phyloP scores from a whole-genome alignment of 2,329 filamentous ascomycete genomes.

The Leptodontidium sp. region DNA sequence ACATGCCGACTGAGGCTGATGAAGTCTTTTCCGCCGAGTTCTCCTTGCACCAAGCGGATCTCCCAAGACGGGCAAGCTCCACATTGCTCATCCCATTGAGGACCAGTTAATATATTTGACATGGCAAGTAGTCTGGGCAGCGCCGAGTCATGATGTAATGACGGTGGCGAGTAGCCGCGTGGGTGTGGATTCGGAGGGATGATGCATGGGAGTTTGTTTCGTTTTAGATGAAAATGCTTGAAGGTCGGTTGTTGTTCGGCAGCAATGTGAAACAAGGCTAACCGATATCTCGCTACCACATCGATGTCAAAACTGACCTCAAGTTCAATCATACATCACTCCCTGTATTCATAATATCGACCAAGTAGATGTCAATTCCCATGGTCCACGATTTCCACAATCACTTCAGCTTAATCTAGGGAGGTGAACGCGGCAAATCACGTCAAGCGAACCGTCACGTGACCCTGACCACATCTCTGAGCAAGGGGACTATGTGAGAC shows the following conservation, averaged over 20 bases:
- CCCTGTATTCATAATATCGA: too few relatives aligned
- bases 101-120: slow-evolving; percentile 18
- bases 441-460: too few relatives aligned
- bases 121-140: background rate
- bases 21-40: background rate
- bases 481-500: too few relatives aligned
- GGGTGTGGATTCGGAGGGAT: background rate
- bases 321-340: too few relatives aligned
- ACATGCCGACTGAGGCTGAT: background rate
- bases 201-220: slow-evolving; percentile 17
- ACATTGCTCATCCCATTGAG: slow-evolving; percentile 18
- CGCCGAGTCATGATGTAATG: background rate
- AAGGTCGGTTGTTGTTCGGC: background rate
- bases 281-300: too few relatives aligned
- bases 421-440: too few relatives aligned
- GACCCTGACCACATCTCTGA: too few relatives aligned
- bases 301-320: too few relatives aligned
- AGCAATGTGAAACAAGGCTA: too few relatives aligned
- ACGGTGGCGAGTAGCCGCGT: slow-evolving; percentile 2
- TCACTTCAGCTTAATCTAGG: too few relatives aligned
- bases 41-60: slow-evolving; percentile 11
- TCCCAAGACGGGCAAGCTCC: slow-evolving; percentile 3
- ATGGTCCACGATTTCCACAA: too few relatives aligned
- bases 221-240: slow-evolving; percentile 13
- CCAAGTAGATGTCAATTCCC: too few relatives aligned